Base-by-base conservation (phyloP, 225 moss, liverwort and hornwort genomes). In the Anthoceros angustus region DNA sequence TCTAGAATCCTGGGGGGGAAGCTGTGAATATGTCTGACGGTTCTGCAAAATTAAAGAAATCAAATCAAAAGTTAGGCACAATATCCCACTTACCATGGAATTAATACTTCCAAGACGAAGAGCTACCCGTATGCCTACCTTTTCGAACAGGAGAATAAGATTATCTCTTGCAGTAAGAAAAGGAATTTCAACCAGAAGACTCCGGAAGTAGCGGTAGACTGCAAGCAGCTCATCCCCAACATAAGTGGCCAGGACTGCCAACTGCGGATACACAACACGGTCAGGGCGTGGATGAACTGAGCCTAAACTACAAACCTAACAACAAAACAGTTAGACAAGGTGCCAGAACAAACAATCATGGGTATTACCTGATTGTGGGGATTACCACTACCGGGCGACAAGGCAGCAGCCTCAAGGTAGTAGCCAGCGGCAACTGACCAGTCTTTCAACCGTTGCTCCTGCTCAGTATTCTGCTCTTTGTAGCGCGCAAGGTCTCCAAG, bases 361-460 rank as follows among this genome's bases (percentile, higher is more conserved):
- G 20, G 2, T 43, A 70, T 70, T 65, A 92, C 98, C 98, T 98
- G 98, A 80, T 98, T 92, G 68, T 98, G 98, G 64, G 98, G 92
- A 80, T 98, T 98, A 64, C 98, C 98, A 76, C 89, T 89, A 5
- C 87, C 76, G 42, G 98, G 98, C 98, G 92, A 87, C 67, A 98
- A 74, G 25, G 80, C 80, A 70, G 86, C 82, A 50, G 98, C 98
- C 84, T 89, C 87, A 70, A 85, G 79, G 61, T 98, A 98, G 67
- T 92, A 87, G 63, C 98, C 92, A 68, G 98, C 98, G 61, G 98
- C 85, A 60, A 98, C 92, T 70, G 98, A 98, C 78, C 90, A 98
- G 80, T 92, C 91, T 68, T 84, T 76, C 65, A 74, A 74, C 49
- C 88, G 91, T 70, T 79, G 67, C 69, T 98, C 92, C 41, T 66